Base-by-base conservation (phyloP, 306 rosid genomes). In the Vicia faba region DNA sequence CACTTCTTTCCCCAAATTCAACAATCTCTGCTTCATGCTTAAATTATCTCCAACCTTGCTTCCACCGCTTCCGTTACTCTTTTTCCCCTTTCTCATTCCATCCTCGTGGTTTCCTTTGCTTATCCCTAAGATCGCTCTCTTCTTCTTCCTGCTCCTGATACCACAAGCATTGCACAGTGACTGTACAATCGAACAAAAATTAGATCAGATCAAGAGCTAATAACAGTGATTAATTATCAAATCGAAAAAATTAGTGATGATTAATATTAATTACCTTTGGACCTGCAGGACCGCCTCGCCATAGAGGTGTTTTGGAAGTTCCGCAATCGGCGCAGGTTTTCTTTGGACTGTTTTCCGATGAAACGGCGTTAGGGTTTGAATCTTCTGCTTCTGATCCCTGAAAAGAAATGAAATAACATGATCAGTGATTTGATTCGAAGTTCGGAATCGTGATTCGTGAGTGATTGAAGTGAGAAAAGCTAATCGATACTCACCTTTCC, bases 221-320 rank as follows among this genome's bases (percentile, higher is more conserved):
- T 0, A 3, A 57, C 12, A 8, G 4, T 57, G 25, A 46, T 46
- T 61, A 16, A 48, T 3, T 4, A 16, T 20, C 3, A 8, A 15
- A 41, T 25, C 25, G 5, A 23, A 9, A 5, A 41, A 13, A 41
- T n/a, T n/a, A n/a, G n/a, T n/a, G n/a, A 41, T 18, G 5, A 51
- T 51, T 4, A 50, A 13, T 33, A 20, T 20, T 33, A 8, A 33
- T 33, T 33, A 89, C 99, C 97, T 95, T 95, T 0, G 99, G 99
- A 0, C 99, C 96, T 0, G 99, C 97, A 1, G 97, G 99, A 3
- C 99, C 97, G 3, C 99, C 99, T 33, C 97, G 49, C 97, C 99
- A 95, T n/a, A 95, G 75, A 59, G 99, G 99, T 14, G 96, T 95
- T 49, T 95, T 90, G 7, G 92, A 62, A 7, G 99, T 95, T 10